Percentiles rank a stretch among this genome's conserved stretches.
Evolutionary conservation across 2,329 filamentous ascomycete genomes (phyloP).

Genomic region (Aspergillus tamarii): DNA sequence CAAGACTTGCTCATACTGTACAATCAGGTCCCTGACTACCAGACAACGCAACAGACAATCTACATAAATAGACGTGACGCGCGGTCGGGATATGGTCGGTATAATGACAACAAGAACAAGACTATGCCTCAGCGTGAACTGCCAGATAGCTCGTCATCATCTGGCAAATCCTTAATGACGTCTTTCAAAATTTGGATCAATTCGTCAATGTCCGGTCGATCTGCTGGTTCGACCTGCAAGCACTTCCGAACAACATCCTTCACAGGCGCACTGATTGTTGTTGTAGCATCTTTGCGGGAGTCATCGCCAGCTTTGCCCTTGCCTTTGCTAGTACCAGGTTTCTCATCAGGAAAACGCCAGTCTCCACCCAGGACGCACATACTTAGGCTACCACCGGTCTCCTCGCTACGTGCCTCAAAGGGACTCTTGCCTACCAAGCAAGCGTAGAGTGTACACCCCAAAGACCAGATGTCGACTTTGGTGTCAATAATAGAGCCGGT

Average conservation of each 20-base stretch:
- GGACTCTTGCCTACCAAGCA: constrained; percentile 96
- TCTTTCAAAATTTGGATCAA: constrained; percentile 77
- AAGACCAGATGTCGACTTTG: constrained; percentile 96
- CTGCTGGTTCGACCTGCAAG: constrained; percentile 80
- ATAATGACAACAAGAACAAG: too few relatives aligned
- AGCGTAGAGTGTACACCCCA: constrained; percentile 96
- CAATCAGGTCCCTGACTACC: neutral
- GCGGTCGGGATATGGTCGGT: neutral
- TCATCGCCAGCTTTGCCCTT: constrained; percentile 53
- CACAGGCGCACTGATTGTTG: constrained; percentile 75
- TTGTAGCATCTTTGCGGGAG: constrained; percentile 43
- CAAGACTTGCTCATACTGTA: neutral
- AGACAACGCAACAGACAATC: neutral
- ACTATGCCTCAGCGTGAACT: constrained; percentile 24
- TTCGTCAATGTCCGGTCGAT: constrained; percentile 84
- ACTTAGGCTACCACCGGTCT: constrained; percentile 90
- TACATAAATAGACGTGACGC: neutral
- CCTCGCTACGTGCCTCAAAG: constrained; percentile 93
- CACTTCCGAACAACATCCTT: constrained; percentile 87
- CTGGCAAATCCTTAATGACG: constrained; percentile 69
- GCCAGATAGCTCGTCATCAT: constrained; percentile 54
- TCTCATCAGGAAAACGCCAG: constrained; percentile 93
- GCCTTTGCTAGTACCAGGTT: constrained; percentile 62
- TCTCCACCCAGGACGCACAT: constrained; percentile 92
- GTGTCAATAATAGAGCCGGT: constrained; percentile 90